Percentiles rank a stretch among this genome's conserved stretches.
Evolutionary conservation across 2,329 filamentous ascomycete genomes (phyloP).

Genomic region (Sarocladiaceae sp.): DNA sequence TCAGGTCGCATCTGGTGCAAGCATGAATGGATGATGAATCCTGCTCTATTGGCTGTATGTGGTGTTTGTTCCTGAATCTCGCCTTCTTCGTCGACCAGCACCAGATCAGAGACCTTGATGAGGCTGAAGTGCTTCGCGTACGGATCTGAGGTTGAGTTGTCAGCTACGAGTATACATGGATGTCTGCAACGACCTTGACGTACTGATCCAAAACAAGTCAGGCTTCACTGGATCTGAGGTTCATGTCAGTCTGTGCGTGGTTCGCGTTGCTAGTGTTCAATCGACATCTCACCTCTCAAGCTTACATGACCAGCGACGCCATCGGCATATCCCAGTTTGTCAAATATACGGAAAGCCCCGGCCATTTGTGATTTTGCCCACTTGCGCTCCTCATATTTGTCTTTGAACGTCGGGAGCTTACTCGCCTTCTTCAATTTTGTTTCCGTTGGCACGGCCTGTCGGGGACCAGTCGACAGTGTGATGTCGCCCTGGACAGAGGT

Average conservation of each 20-base stretch:
- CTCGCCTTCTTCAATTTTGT: neutral
- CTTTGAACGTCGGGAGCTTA: neutral
- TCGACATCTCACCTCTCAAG: slow-evolving; percentile 18
- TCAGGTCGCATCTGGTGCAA: slow-evolving; percentile 56
- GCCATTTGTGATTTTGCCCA: slow-evolving; percentile 29
- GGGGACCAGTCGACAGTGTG: neutral
- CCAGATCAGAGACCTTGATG: slow-evolving; percentile 59
- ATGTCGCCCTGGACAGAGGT: neutral
- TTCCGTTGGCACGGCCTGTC: neutral
- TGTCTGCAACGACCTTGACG: too few relatives aligned
- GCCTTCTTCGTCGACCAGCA: slow-evolving; percentile 53
- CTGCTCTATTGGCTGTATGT: slow-evolving; percentile 53
- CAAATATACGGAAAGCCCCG: slow-evolving; percentile 36
- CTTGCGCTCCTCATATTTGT: slow-evolving; percentile 11
- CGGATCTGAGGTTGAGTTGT: slow-evolving; percentile 35
- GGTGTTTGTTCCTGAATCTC: slow-evolving; percentile 25
- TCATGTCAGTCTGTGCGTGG: too few relatives aligned
- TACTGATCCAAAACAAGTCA: slow-evolving; percentile 21
- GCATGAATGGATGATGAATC: slow-evolving; percentile 63
- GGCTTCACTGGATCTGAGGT: slow-evolving; percentile 16
- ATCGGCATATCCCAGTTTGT: slow-evolving; percentile 33
- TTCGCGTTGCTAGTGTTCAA: too few relatives aligned
- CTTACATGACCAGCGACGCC: slow-evolving; percentile 38
- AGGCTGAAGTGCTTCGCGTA: slow-evolving; percentile 58
- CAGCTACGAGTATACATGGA: neutral